These are phyloP conservation scores for Allomyces arbusculus DNA, from an alignment of 192 early-diverging fungal genomes.

Conservation along the genomic window DNA sequence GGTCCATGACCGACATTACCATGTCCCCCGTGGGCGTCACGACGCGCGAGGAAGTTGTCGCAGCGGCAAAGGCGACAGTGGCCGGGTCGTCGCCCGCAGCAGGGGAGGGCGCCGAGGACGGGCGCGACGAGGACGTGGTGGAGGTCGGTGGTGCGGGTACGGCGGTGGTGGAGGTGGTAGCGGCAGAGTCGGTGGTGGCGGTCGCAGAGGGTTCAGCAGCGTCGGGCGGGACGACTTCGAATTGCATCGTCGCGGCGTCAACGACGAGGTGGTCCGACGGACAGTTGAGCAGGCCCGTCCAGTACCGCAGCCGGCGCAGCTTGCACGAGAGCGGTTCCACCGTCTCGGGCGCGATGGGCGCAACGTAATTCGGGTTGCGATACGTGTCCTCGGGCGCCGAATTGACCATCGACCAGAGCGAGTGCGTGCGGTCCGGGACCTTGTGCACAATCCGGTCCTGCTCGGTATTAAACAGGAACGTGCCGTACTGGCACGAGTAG, in stretches of 20 bases:
- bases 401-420: slow-evolving; percentile 68
- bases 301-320: neutral
- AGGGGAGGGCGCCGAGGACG: neutral
- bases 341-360: neutral
- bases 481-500: slow-evolving; percentile 84
- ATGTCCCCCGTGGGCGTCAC: neutral
- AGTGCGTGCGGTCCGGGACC: slow-evolving; percentile 21
- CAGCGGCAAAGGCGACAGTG: no score
- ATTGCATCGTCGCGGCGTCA: neutral
- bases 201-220: neutral
- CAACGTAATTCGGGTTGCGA: slow-evolving; percentile 28
- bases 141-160: neutral
- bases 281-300: neutral
- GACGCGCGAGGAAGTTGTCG: neutral
- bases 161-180: neutral
- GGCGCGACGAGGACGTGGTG: neutral
- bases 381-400: slow-evolving; percentile 23
- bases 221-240: no score
- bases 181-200: neutral
- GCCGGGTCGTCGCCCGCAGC: no score
- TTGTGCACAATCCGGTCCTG: slow-evolving; percentile 39
- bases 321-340: neutral
- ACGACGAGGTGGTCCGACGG: neutral
- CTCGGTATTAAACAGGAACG: slow-evolving; percentile 80
- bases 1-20: neutral